Conservation (phyloP, 148 eudicot species). For the Selenicereus undatus region DNA sequence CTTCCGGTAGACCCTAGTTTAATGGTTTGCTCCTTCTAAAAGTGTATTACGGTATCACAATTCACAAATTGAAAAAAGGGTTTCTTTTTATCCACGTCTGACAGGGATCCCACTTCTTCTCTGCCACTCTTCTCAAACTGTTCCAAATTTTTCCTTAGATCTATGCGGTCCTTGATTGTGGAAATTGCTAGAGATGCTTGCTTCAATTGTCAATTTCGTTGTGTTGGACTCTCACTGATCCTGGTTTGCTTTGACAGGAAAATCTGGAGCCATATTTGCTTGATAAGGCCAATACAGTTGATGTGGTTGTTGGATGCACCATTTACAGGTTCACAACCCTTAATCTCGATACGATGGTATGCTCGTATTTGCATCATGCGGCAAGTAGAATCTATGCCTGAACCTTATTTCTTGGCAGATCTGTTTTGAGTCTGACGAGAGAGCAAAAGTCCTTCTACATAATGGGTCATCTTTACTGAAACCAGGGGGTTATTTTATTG, state of each 20-base stretch:
- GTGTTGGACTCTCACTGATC: neutral
- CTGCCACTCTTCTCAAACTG: neutral
- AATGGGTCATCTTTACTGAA: slow-evolving; percentile 86
- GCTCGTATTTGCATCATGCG: neutral
- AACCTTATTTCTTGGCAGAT: slow-evolving; percentile 42
- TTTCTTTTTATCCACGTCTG: neutral
- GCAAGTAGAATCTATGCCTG: neutral
- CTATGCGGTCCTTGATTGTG: neutral
- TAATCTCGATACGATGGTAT: neutral
- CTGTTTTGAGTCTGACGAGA: slow-evolving; percentile 88
- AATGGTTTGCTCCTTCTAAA: neutral
- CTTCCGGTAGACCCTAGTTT: no score
- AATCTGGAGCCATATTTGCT: slow-evolving; percentile 45
- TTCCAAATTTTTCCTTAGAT: neutral
- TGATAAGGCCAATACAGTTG: slow-evolving; percentile 60
- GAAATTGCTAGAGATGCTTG: neutral
- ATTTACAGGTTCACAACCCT: slow-evolving; percentile 62
- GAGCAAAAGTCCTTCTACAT: slow-evolving; percentile 66
- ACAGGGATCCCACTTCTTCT: neutral
- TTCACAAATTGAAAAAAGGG: neutral
- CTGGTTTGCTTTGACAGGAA: slow-evolving; percentile 48
- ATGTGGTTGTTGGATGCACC: slow-evolving; percentile 96
- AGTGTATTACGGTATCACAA: neutral
- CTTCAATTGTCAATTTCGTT: neutral
- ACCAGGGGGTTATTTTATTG: slow-evolving; percentile 97